These are phyloP conservation scores for Penicillium parvum DNA, from an alignment of 495 filamentous ascomycete species.

Conservation along the genomic window DNA sequence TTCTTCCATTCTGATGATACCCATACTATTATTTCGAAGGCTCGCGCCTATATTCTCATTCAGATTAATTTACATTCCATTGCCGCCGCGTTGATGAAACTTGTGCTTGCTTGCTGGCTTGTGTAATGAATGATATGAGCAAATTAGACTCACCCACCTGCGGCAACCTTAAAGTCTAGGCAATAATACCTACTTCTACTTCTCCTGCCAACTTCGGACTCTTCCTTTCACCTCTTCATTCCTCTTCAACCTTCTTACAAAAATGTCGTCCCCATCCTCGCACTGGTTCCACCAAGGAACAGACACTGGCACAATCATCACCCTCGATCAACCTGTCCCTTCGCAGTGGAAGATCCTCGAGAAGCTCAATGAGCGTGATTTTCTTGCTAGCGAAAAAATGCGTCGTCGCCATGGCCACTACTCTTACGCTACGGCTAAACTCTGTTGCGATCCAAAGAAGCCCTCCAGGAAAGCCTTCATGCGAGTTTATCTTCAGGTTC, in stretches of 20 bases:
- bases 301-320: slow-evolving; percentile 3
- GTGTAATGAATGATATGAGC: too few relatives aligned
- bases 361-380: slow-evolving; percentile 8
- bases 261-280: slow-evolving; percentile 2
- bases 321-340: slow-evolving; percentile 4
- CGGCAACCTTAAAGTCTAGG: too few relatives aligned
- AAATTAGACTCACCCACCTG: too few relatives aligned
- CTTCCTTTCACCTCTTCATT: too few relatives aligned
- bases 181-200: too few relatives aligned
- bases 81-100: too few relatives aligned
- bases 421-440: slow-evolving; percentile 13
- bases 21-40: slow-evolving; percentile 21
- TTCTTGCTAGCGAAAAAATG: slow-evolving; percentile 1
- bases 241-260: slow-evolving; percentile 1
- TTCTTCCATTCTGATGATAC: slow-evolving; percentile 34
- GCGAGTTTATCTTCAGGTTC: slow-evolving; percentile 15
- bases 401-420: neutral
- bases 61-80: too few relatives aligned
- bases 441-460: slow-evolving; percentile 10
- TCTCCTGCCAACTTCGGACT: too few relatives aligned
- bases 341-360: slow-evolving; percentile 7
- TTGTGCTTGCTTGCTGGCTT: too few relatives aligned
- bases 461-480: slow-evolving; percentile 6
- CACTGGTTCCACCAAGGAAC: slow-evolving; percentile 1
- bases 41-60: neutral